phyloP scores from a whole-genome alignment of 345 rosid genomes.

The Noccaea bulbosa region DNA sequence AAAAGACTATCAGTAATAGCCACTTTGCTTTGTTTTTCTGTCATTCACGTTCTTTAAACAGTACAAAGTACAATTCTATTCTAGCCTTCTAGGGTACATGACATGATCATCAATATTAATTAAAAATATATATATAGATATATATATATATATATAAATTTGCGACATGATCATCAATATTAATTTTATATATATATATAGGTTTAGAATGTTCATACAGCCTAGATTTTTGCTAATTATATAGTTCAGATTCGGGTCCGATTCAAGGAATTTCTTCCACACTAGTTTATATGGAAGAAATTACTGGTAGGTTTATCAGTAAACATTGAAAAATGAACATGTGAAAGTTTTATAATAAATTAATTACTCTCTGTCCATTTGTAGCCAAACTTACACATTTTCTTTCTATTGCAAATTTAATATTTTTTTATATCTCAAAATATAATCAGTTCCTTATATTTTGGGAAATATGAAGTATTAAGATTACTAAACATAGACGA shows the following conservation, averaged over 20 bases:
- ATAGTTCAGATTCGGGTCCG: slow-evolving; percentile 7
- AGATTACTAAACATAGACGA: too few species aligned
- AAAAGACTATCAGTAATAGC: slow-evolving; percentile 21
- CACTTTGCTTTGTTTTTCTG: slow-evolving; percentile 33
- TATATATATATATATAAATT: too few species aligned
- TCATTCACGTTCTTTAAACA: slow-evolving; percentile 32
- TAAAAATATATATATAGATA: not conserved
- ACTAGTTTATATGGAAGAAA: not conserved
- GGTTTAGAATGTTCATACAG: slow-evolving; percentile 24
- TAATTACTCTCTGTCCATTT: too few species aligned
- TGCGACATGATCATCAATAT: too few species aligned
- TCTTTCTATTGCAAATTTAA: too few species aligned
- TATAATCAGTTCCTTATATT: too few species aligned
- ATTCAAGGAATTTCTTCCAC: not conserved
- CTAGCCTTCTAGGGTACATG: slow-evolving; percentile 11
- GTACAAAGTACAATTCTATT: slow-evolving; percentile 15
- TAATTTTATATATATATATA: not conserved
- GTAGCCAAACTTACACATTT: too few species aligned
- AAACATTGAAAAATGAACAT: slow-evolving; percentile 11
- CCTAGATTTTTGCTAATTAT: not conserved
- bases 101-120: not conserved
- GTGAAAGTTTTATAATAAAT: not conserved
- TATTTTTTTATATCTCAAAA: too few species aligned
- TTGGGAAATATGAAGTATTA: too few species aligned
- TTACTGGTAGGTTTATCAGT: not conserved